These are phyloP conservation scores for Dactylonectria estremocensis DNA, from an alignment of 2,329 filamentous ascomycete genomes.

Conservation along the genomic window DNA sequence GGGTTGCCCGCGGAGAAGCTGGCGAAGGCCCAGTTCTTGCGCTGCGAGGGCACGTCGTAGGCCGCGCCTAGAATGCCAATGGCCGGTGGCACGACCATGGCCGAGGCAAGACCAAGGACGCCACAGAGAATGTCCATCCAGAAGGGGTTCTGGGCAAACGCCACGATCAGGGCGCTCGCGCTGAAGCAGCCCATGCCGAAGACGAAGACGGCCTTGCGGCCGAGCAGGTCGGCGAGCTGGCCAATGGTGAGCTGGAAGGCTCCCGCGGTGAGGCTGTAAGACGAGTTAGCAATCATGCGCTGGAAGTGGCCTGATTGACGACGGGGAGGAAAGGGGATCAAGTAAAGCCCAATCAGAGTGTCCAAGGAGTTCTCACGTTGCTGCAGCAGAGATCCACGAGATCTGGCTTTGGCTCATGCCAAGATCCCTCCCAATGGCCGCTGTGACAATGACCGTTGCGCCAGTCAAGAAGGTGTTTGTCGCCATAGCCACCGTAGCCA, in stretches of 20 bases:
- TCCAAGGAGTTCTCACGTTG: conserved; percentile 54
- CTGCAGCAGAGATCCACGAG: conserved; percentile 77
- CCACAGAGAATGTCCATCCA: conserved; percentile 70
- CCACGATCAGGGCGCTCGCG: conserved; percentile 38
- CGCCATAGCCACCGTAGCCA: conserved; percentile 77
- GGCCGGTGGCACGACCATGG: conserved; percentile 74
- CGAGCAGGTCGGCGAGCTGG: conserved; percentile 32
- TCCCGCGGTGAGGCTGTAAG: conserved; percentile 67
- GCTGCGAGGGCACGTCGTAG: conserved; percentile 71
- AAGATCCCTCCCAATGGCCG: conserved; percentile 71
- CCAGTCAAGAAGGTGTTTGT: conserved; percentile 74
- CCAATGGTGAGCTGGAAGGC: conserved; percentile 75
- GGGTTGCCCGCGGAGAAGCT: conserved; percentile 67
- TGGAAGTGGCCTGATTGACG: not conserved
- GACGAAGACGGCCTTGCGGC: conserved; percentile 38
- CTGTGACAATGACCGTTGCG: conserved; percentile 73
- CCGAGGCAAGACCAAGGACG: conserved; percentile 75
- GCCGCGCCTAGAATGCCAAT: conserved; percentile 75
- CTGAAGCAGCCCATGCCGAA: conserved; percentile 42
- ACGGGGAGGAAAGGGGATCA: not conserved
- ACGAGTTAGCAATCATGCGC: not conserved
- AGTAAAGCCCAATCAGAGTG: not conserved
- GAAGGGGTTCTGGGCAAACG: conserved; percentile 43
- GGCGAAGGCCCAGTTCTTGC: conserved; percentile 77
- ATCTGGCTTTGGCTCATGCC: conserved; percentile 76